Evolutionary conservation across 2,329 filamentous ascomycete species (phyloP).

Genomic region (Exophiala dermatitidis): DNA sequence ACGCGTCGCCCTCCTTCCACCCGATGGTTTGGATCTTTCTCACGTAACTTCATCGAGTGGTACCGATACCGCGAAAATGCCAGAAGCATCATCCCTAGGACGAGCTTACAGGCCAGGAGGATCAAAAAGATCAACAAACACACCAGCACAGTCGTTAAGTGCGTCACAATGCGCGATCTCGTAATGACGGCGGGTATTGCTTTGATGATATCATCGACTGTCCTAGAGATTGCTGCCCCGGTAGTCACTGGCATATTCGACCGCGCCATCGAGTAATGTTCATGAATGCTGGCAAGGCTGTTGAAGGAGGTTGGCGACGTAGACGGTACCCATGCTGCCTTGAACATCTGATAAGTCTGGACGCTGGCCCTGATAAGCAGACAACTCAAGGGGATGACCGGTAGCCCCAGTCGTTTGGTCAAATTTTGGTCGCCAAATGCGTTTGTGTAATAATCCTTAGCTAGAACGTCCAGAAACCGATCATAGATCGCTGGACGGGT

Average conservation of each 20-base stretch:
- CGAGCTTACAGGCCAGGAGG: constrained; percentile 72
- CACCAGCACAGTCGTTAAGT: constrained; percentile 72
- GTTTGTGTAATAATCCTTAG: constrained; percentile 97
- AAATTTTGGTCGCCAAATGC: constrained; percentile 87
- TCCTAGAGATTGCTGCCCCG: constrained; percentile 47
- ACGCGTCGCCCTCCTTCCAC: constrained; percentile 67
- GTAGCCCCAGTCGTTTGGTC: constrained; percentile 80
- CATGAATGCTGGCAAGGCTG: constrained; percentile 39
- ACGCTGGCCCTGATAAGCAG: constrained; percentile 89
- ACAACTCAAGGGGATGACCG: constrained; percentile 85
- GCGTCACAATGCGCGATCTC: constrained; percentile 37
- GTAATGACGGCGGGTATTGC: constrained; percentile 39
- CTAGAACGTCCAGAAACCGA: constrained; percentile 83
- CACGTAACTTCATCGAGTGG: constrained; percentile 66
- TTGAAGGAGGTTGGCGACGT: constrained; percentile 29
- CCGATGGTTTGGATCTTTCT: constrained; percentile 55
- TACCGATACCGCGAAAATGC: constrained; percentile 74
- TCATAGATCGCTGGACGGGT: constrained; percentile 84
- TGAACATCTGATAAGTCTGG: constrained; percentile 97
- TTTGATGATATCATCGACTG: constrained; percentile 35
- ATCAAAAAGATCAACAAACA: constrained; percentile 80
- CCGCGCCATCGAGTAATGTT: constrained; percentile 51
- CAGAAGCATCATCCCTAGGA: constrained; percentile 81
- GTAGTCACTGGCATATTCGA: constrained; percentile 55
- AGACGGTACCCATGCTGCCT: constrained; percentile 71